phyloP scores from a whole-genome alignment of 768 basidiomycete species.

The Auriscalpium vulgare region DNA sequence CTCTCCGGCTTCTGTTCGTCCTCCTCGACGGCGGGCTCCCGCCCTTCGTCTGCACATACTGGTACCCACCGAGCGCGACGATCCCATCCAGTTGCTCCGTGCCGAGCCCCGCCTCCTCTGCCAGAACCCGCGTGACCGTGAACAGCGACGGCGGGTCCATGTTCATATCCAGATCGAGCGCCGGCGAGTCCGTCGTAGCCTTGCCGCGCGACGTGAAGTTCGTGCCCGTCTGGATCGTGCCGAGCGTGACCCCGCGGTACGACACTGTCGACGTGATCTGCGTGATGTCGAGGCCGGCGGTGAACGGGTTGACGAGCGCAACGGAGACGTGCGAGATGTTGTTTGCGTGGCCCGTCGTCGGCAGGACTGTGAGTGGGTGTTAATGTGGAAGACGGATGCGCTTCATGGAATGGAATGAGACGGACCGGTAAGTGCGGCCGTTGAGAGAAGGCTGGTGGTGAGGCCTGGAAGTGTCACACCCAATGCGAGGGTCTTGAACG shows the following conservation, averaged over 20 bases:
- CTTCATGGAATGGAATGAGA: neutral
- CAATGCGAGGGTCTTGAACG: conserved; percentile 54
- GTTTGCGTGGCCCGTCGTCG: conserved; percentile 52
- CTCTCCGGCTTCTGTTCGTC: conserved; percentile 26
- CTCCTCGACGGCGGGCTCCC: conserved; percentile 21
- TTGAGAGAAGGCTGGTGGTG: conserved; percentile 44
- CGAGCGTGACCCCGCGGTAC: conserved; percentile 53
- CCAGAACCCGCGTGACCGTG: conserved; percentile 59
- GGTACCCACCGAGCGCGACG: conserved; percentile 57
- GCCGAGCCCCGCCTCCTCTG: conserved; percentile 53
- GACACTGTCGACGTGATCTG: conserved; percentile 52
- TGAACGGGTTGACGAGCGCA: conserved; percentile 60
- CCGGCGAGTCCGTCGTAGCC: conserved; percentile 47
- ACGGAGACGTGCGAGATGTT: conserved; percentile 63
- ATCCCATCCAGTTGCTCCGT: conserved; percentile 59
- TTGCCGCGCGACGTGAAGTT: conserved; percentile 48
- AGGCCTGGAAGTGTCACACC: conserved; percentile 52
- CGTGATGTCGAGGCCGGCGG: conserved; percentile 47
- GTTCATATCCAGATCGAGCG: conserved; percentile 55
- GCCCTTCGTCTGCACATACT: conserved; percentile 34
- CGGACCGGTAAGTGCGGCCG: conserved; percentile 47
- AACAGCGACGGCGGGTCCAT: conserved; percentile 62
- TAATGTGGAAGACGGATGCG: neutral
- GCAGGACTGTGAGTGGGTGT: conserved; percentile 35
- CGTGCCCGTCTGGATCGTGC: conserved; percentile 46